Evolutionary conservation across 2,329 filamentous ascomycete genomes (phyloP).

Genomic region (Talaromyces sp.): DNA sequence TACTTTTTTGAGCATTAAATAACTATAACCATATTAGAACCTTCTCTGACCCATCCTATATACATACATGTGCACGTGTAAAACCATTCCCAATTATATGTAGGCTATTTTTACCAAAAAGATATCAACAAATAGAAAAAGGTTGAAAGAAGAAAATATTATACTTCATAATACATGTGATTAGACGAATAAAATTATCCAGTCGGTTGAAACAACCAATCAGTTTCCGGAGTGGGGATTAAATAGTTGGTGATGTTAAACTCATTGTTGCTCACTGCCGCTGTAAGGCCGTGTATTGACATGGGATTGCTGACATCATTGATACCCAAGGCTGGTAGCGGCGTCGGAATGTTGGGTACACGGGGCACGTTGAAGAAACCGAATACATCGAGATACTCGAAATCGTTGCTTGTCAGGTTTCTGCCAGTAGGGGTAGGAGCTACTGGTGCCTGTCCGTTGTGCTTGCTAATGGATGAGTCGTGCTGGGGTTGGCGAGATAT

Average conservation of each 20-base stretch:
- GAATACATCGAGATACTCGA: slow-evolving; percentile 89
- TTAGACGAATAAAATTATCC: neutral
- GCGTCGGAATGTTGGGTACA: slow-evolving; percentile 45
- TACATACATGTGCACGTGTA: neutral
- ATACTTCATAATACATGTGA: neutral
- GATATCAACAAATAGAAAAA: neutral
- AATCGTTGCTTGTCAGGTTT: slow-evolving; percentile 52
- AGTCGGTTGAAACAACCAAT: slow-evolving; percentile 36
- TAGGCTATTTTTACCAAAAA: neutral
- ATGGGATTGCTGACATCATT: slow-evolving; percentile 23
- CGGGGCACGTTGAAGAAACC: slow-evolving; percentile 91
- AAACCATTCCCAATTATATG: neutral
- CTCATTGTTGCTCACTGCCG: slow-evolving; percentile 23
- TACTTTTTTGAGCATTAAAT: neutral
- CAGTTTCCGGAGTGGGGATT: slow-evolving; percentile 42
- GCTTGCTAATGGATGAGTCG: neutral
- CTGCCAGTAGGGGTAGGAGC: slow-evolving; percentile 10
- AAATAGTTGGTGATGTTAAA: slow-evolving; percentile 44
- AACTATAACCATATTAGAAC: neutral
- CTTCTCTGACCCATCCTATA: neutral
- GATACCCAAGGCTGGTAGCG: slow-evolving; percentile 5
- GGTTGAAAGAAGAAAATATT: too few relatives aligned
- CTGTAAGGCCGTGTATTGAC: slow-evolving; percentile 31
- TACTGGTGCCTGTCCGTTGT: slow-evolving; percentile 14
- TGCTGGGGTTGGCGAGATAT: slow-evolving; percentile 70